Base-by-base conservation (phyloP, 306 rosid genomes). In the Corylus avellana region DNA sequence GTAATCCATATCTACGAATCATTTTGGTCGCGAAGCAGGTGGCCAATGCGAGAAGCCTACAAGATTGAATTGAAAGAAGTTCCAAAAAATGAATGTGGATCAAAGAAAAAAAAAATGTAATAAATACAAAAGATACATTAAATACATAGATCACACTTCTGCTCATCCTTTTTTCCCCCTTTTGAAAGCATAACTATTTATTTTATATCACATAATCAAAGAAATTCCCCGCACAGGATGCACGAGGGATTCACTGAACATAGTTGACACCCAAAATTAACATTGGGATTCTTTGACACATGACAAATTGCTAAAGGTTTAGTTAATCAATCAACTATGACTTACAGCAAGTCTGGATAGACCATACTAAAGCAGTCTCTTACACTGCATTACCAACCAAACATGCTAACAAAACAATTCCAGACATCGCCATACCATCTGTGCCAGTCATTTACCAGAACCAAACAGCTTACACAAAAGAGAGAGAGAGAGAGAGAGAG, bases 11-110 rank as follows among this genome's bases (percentile, higher is more conserved):
- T 77, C 82, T 88, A 69, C 91, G 95, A 75, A 94, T 90, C 97
- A 92, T 94, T 86, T 83, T 94, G 70, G 93, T 91, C 13, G 93
- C 93, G 81, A 94, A 94, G 90, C 87, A 66, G 37, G 97, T 82
- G 80, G 92, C 97, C 70, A 94, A 76, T 27, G 87, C 88, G 85
- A 94, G 98, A 86, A 94, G 91, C 97, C 98, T 94, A 86, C 13
- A 78, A 63, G 11, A 63, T 47, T 62, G 57, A 79, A 84, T 49
- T 72, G 74, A 66, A 77, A 77, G 73, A 74, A 79, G 69, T 77
- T 64, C 42, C 42, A 73, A 77, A 76, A 55, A 83, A 83, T 22
- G 63, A 67, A 73, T 66, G 49, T 51, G 72, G 76, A 68, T 49
- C 42, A 62, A 66, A 58, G 16, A 57, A 1, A 37, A 57, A 1